Conservation (phyloP, 1,284 basidiomycete genomes). For the Rhizoctonia solani region DNA sequence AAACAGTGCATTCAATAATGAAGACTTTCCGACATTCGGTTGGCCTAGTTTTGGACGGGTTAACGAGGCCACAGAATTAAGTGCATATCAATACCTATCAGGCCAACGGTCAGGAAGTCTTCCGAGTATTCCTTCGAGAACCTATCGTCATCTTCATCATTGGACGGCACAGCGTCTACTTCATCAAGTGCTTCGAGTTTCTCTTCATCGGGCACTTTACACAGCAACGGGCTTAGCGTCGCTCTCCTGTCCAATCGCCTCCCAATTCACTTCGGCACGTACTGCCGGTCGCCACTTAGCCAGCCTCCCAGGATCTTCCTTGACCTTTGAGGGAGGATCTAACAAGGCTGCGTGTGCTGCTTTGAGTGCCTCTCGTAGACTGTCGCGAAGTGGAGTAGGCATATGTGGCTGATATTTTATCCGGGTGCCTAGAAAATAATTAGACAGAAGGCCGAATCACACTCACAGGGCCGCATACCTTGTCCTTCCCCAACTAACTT, state of each 20-base stretch:
- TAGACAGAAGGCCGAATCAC: neutral
- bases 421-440: slow-evolving; percentile 41
- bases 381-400: slow-evolving; percentile 52
- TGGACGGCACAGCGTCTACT: slow-evolving; percentile 40
- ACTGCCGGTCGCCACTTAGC: slow-evolving; percentile 69
- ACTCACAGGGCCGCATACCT: slow-evolving; percentile 43
- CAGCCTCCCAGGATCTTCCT: slow-evolving; percentile 57
- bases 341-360: slow-evolving; percentile 70
- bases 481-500: slow-evolving; percentile 48
- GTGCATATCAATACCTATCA: slow-evolving; percentile 63
- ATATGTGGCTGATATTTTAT: slow-evolving; percentile 63
- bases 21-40: slow-evolving; percentile 93
- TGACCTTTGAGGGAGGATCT: slow-evolving; percentile 65
- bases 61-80: neutral
- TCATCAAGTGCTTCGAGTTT: slow-evolving; percentile 35
- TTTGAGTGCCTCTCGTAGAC: slow-evolving; percentile 69
- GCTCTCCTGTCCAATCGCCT: slow-evolving; percentile 56
- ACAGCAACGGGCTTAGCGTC: slow-evolving; percentile 48
- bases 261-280: slow-evolving; percentile 72
- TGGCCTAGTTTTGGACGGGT: slow-evolving; percentile 59
- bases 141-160: slow-evolving; percentile 42
- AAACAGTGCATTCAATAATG: slow-evolving; percentile 86
- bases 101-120: slow-evolving; percentile 73
- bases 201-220: neutral
- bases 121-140: slow-evolving; percentile 40